phyloP scores from a whole-genome alignment of 768 basidiomycete species.

The Mycena epipterygia region DNA sequence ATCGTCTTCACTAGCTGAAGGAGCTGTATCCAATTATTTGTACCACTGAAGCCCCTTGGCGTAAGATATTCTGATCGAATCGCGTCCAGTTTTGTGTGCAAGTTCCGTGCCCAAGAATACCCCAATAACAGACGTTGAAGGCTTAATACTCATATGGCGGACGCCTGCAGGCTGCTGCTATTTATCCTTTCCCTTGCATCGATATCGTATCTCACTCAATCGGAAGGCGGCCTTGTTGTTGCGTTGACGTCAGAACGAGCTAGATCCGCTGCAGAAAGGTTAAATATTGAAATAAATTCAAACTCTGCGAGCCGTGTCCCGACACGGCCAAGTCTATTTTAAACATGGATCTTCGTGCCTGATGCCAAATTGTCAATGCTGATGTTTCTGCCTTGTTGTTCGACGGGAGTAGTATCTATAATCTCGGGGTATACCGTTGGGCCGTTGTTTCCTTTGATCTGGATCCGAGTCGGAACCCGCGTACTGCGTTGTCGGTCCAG shows the following conservation, averaged over 20 bases:
- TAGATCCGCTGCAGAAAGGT: neutral
- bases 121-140: neutral
- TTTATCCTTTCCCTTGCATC: slow-evolving; percentile 18
- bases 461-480: neutral
- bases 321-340: neutral
- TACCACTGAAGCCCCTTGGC: neutral
- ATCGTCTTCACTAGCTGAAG: neutral
- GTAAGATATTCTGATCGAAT: neutral
- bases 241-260: neutral
- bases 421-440: neutral
- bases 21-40: slow-evolving; percentile 9
- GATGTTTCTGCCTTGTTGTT: neutral
- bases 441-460: neutral
- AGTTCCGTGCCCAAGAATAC: slow-evolving; percentile 18
- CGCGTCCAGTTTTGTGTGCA: neutral
- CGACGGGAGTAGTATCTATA: neutral
- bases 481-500: neutral
- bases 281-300: neutral
- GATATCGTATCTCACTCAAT: slow-evolving; percentile 16
- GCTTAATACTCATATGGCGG: neutral
- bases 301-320: neutral
- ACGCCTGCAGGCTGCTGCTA: slow-evolving; percentile 1
- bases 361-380: neutral
- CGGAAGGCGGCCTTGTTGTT: neutral
- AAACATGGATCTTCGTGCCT: neutral